Percentiles rank a stretch among this genome's conserved stretches.
phyloP scores from a whole-genome alignment of 2,329 filamentous ascomycete genomes.

The Raffaelea albimanens region DNA sequence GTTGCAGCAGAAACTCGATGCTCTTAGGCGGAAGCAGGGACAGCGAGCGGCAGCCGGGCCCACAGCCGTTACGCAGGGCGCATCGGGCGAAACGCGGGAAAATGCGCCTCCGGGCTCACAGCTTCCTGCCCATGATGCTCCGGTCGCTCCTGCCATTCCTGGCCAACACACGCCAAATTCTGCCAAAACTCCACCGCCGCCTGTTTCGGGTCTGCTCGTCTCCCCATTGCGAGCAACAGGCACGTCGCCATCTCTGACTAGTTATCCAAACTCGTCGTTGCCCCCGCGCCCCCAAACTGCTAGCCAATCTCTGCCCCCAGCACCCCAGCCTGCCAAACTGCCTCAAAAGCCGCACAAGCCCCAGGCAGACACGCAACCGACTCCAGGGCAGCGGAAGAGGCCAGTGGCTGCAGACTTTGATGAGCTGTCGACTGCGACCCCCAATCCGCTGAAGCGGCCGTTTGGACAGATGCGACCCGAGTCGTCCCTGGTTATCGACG shows the following conservation, averaged over 20 bases:
- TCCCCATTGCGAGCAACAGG: too few relatives aligned
- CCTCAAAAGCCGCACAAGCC: too few relatives aligned
- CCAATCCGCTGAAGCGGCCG: constrained; percentile 42
- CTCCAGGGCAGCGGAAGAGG: constrained; percentile 23
- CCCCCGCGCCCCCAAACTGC: not conserved
- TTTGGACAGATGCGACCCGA: constrained; percentile 51
- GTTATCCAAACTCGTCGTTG: not conserved
- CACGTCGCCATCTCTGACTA: too few relatives aligned
- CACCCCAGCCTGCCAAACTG: not conserved
- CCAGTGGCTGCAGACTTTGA: constrained; percentile 62
- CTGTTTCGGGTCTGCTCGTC: too few relatives aligned
- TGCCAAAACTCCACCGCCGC: too few relatives aligned
- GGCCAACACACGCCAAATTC: too few relatives aligned
- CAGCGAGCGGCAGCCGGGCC: constrained; percentile 22
- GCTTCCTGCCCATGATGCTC: not conserved
- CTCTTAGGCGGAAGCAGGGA: constrained; percentile 52
- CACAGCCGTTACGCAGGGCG: not conserved
- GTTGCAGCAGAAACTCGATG: constrained; percentile 69
- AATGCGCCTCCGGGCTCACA: too few relatives aligned
- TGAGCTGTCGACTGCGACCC: constrained; percentile 32
- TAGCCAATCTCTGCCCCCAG: not conserved
- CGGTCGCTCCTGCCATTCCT: too few relatives aligned
- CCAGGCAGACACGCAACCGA: not conserved
- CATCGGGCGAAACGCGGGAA: not conserved
- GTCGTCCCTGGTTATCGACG: constrained; percentile 67